Evolutionary conservation across 345 rosid genomes (phyloP).

Genomic region (Hypericum androsaemum): DNA sequence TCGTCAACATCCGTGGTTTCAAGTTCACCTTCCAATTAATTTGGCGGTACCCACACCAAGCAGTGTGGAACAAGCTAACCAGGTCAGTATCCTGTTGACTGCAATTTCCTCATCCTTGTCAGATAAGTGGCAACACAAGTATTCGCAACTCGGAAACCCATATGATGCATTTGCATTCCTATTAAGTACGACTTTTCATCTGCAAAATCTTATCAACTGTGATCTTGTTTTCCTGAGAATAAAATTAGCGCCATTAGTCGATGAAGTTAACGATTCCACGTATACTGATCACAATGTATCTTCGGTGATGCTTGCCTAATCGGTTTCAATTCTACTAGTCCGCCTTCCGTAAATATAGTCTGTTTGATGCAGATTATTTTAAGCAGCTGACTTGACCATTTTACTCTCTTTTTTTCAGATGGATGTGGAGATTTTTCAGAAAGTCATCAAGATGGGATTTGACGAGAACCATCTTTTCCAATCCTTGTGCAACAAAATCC

Average conservation of each 20-base stretch:
- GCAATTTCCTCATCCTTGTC: too few relatives aligned
- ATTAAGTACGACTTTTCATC: too few relatives aligned
- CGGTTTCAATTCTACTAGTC: not conserved
- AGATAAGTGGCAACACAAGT: too few relatives aligned
- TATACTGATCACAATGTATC: too few relatives aligned
- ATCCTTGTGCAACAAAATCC: constrained; percentile 66
- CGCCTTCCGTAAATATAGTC: not conserved
- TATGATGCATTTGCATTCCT: too few relatives aligned
- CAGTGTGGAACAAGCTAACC: constrained; percentile 62
- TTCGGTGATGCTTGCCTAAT: too few relatives aligned
- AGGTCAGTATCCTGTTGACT: constrained; percentile 39
- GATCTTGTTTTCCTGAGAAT: too few relatives aligned
- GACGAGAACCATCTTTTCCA: constrained; percentile 59
- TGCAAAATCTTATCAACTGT: too few relatives aligned
- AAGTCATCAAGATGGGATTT: constrained; percentile 67
- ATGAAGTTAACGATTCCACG: too few relatives aligned
- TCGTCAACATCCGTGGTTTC: constrained; percentile 90
- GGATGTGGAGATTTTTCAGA: constrained; percentile 78
- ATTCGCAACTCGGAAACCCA: too few relatives aligned
- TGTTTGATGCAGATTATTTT: not conserved
- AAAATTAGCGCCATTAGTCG: too few relatives aligned
- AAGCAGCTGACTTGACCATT: not conserved
- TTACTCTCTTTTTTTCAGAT: constrained; percentile 37
- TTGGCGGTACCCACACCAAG: constrained; percentile 84
- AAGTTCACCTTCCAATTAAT: constrained; percentile 70